Conservation (phyloP, 495 filamentous ascomycete species). For the Aspergillus carlsbadensis region DNA sequence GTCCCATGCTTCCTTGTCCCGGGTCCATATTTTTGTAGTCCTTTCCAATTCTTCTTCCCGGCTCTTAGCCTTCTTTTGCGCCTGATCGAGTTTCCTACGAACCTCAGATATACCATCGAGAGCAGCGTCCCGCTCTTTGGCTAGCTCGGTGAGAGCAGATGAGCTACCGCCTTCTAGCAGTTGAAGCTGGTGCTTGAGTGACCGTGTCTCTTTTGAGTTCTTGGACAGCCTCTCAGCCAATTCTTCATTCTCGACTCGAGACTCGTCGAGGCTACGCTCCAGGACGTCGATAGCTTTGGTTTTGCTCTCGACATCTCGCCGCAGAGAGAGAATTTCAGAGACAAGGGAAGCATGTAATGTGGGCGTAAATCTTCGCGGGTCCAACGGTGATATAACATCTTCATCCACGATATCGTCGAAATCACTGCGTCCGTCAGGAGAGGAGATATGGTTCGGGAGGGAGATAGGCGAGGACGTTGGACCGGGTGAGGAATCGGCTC, state of each 20-base stretch:
- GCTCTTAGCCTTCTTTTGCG: constrained; percentile 71
- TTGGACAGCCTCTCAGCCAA: constrained; percentile 59
- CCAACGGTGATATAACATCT: constrained; percentile 74
- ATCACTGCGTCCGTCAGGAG: constrained; percentile 43
- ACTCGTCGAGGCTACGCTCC: constrained; percentile 70
- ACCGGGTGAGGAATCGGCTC: constrained; percentile 60
- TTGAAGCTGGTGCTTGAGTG: constrained; percentile 79
- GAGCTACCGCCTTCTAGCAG: constrained; percentile 84
- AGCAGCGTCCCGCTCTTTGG: constrained; percentile 83
- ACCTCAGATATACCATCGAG: constrained; percentile 71
- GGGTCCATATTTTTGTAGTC: constrained; percentile 71
- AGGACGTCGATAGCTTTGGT: constrained; percentile 77
- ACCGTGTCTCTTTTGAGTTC: constrained; percentile 70
- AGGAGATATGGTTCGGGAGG: constrained; percentile 45
- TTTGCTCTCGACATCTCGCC: constrained; percentile 87
- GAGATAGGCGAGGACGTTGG: constrained; percentile 63
- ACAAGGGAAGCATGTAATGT: constrained; percentile 94
- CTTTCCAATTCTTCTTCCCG: constrained; percentile 84
- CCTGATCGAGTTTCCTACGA: constrained; percentile 73
- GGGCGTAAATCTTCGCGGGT: constrained; percentile 89
- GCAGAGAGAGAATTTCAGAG: constrained; percentile 84
- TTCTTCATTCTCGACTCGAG: constrained; percentile 70
- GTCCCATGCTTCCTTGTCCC: constrained; percentile 80
- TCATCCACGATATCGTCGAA: constrained; percentile 61
- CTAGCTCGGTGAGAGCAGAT: constrained; percentile 76